phyloP scores from a whole-genome alignment of 371 early-diverging fungal genomes.

The Mucor velutinosus region DNA sequence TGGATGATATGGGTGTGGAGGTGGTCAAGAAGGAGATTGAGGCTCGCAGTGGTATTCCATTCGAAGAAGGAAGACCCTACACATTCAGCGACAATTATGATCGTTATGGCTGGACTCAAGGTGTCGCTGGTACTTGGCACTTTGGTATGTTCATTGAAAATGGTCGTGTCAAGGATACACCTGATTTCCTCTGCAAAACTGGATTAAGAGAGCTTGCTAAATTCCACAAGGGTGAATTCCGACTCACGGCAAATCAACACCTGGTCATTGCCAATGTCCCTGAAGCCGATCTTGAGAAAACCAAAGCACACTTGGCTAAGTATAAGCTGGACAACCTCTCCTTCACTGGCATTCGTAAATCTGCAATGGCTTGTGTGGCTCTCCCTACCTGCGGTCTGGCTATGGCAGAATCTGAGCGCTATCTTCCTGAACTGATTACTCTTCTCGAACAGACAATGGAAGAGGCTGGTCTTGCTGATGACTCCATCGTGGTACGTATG shows the following conservation, averaged over 20 bases:
- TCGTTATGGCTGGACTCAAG: slow-evolving; percentile 88
- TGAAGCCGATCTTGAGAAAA: slow-evolving; percentile 65
- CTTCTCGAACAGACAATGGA: slow-evolving; percentile 75
- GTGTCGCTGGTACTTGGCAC: slow-evolving; percentile 67
- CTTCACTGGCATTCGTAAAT: slow-evolving; percentile 77
- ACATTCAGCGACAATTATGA: slow-evolving; percentile 83
- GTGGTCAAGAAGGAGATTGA: slow-evolving; percentile 87
- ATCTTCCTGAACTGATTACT: slow-evolving; percentile 77
- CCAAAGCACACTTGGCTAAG: slow-evolving; percentile 69
- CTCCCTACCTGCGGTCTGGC: slow-evolving; percentile 91
- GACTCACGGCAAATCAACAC: slow-evolving; percentile 87
- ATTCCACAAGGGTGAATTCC: slow-evolving; percentile 73
- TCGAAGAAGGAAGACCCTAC: slow-evolving; percentile 67
- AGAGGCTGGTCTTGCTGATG: slow-evolving; percentile 74
- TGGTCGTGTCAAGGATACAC: slow-evolving; percentile 84
- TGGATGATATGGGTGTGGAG: slow-evolving; percentile 85
- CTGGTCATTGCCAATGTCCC: slow-evolving; percentile 76
- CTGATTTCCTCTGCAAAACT: slow-evolving; percentile 70
- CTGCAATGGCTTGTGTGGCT: slow-evolving; percentile 93
- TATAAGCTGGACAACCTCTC: slow-evolving; percentile 79
- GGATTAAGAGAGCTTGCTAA: slow-evolving; percentile 80
- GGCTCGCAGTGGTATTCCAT: slow-evolving; percentile 65
- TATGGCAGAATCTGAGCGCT: slow-evolving; percentile 94
- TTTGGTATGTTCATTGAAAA: slow-evolving; percentile 88
- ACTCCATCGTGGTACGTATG: slow-evolving; percentile 90